Percentiles rank a stretch among this genome's conserved stretches.
Conservation (phyloP, 2,329 filamentous ascomycete genomes). For the Sporothrix mexicana region DNA sequence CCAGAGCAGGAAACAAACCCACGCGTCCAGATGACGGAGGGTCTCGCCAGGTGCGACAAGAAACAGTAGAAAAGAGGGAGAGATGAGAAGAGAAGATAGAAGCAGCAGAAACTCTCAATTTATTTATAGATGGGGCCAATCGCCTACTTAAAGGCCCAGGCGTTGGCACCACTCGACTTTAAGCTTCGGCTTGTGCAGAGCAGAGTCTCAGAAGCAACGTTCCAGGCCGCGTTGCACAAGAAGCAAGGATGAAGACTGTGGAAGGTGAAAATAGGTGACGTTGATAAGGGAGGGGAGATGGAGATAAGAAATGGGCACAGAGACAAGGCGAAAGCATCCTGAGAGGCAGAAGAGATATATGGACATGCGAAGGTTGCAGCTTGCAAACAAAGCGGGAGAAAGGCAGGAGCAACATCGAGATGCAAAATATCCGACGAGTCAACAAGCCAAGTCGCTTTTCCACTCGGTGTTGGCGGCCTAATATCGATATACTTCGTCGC, state of each 20-base stretch:
- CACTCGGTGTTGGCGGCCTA: no score
- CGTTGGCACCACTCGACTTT: not conserved
- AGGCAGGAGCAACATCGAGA: not conserved
- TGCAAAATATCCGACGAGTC: not conserved
- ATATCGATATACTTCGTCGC: not conserved
- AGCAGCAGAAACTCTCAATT: not conserved
- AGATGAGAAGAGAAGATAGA: not conserved
- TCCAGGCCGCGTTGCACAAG: slow-evolving; percentile 12
- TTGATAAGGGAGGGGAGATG: not conserved
- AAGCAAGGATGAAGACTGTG: not conserved
- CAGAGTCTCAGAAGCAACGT: slow-evolving; percentile 23
- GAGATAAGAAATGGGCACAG: not conserved
- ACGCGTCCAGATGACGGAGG: not conserved
- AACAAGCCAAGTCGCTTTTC: not conserved
- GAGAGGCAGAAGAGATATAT: not conserved
- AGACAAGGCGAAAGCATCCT: not conserved
- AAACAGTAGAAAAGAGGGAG: slow-evolving; percentile 8
- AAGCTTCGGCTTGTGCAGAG: slow-evolving; percentile 23
- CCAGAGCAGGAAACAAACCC: not conserved
- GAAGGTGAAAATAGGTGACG: not conserved
- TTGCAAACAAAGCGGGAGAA: not conserved
- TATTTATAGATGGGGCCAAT: slow-evolving; percentile 12
- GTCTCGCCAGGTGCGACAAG: slow-evolving; percentile 10
- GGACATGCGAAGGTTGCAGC: not conserved
- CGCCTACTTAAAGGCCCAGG: not conserved